Conservation (phyloP, 805 yeast species). For the Wickerhamomyces canadensis region DNA sequence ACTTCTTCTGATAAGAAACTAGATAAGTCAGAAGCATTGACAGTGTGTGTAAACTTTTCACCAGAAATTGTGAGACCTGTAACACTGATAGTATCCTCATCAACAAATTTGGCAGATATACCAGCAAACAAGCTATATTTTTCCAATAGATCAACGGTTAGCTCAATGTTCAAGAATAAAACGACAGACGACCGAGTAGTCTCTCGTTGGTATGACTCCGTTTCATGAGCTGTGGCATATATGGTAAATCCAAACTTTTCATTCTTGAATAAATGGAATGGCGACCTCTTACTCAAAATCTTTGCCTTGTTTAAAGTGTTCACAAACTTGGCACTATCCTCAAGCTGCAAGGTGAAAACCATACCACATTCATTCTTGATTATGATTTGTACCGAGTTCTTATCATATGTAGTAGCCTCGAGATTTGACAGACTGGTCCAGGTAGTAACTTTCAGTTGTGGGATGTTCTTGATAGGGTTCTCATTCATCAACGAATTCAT, state of each 20-base stretch:
- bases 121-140: slow-evolving; percentile 38
- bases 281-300: slow-evolving; percentile 70
- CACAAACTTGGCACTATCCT: slow-evolving; percentile 36
- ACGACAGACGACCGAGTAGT: slow-evolving; percentile 56
- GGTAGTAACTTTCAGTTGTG: slow-evolving; percentile 58
- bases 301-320: slow-evolving; percentile 62
- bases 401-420: slow-evolving; percentile 38
- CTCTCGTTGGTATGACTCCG: slow-evolving; percentile 45
- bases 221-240: slow-evolving; percentile 69
- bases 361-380: slow-evolving; percentile 17
- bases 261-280: slow-evolving; percentile 77
- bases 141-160: slow-evolving; percentile 32
- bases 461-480: slow-evolving; percentile 65
- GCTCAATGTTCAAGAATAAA: slow-evolving; percentile 55
- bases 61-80: slow-evolving; percentile 22
- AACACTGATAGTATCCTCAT: slow-evolving; percentile 24
- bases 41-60: slow-evolving; percentile 18
- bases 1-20: slow-evolving; percentile 33
- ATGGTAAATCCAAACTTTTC: slow-evolving; percentile 33
- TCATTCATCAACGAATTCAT: slow-evolving; percentile 91
- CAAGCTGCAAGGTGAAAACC: slow-evolving; percentile 21
- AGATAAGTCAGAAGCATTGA: slow-evolving; percentile 30
- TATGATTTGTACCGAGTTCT: slow-evolving; percentile 26
- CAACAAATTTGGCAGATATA: slow-evolving; percentile 39
- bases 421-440: slow-evolving; percentile 63